Evolutionary conservation across 208 protist species (phyloP).

Genomic region (Trypanosoma lewisi): DNA sequence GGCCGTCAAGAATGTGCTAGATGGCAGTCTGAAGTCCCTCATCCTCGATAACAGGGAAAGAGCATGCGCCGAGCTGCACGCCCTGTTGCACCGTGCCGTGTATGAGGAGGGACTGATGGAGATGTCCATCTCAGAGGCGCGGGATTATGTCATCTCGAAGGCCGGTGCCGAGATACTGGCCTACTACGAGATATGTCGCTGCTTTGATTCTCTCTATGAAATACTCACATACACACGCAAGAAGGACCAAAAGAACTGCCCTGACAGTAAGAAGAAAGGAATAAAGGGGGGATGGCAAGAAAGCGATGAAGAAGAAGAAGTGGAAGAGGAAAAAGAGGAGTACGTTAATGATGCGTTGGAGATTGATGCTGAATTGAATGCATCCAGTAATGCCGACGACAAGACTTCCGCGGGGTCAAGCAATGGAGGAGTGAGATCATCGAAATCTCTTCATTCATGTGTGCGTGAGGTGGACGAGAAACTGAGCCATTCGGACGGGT

Average conservation of each 20-base stretch:
- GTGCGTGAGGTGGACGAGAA: conserved; percentile 7
- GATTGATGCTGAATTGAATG: no score
- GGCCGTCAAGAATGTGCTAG: conserved; percentile 22
- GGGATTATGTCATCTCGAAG: not conserved
- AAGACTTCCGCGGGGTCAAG: not conserved
- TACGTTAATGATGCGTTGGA: no score
- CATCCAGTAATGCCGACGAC: not conserved
- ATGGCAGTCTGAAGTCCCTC: not conserved
- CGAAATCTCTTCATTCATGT: not conserved
- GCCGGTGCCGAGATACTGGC: conserved; percentile 16
- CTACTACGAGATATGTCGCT: conserved; percentile 43
- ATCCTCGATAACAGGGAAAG: not conserved
- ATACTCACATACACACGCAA: not conserved
- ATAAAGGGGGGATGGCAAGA: no score
- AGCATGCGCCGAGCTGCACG: not conserved
- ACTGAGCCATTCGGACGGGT: conserved; percentile 3
- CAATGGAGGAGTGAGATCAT: not conserved
- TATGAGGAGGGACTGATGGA: conserved; percentile 24
- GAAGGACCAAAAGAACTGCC: not conserved
- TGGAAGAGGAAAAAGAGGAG: no score
- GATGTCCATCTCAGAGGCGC: conserved; percentile 19
- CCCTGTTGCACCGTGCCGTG: conserved; percentile 16
- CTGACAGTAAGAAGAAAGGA: not conserved
- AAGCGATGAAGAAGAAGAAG: no score
- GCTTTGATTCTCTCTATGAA: conserved; percentile 41